Base-by-base conservation (phyloP, 495 filamentous ascomycete genomes). In the Aspergillus affinis region DNA sequence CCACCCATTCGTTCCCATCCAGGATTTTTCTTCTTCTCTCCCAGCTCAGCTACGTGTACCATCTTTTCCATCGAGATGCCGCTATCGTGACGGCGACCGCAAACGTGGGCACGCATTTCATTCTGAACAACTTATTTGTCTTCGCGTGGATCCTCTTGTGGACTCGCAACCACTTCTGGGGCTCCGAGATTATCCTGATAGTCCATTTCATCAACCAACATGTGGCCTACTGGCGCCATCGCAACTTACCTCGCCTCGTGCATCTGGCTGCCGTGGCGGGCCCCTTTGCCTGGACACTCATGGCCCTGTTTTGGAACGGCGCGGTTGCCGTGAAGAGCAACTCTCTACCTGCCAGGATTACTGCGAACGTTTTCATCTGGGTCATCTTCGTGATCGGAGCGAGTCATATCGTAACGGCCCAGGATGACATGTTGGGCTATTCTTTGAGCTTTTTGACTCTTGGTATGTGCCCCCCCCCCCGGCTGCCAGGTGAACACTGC, bases 301-400 rank as follows among this genome's bases (percentile, higher is more conserved):
- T 92, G 30, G 88, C 90, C 36, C 75, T 96, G 32, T 91, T 91
- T 77, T 95, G 90, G 89, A 89, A 91, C 62, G 92, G 92, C 5
- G 90, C 92, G 6, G 88, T 90, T 54, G 88, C 87, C 67, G 85
- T 92, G 17, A 61, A 78, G 55, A 76, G 75, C 46, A 78, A 88
- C 55, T 79, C 70, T 44, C 68, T 91, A 1, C 77, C 87, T 9
- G 87, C 88, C 1, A 77, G 90, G 13, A 87, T 95, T 61, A 80
- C 93, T 13, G 92, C 91, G 12, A 95, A 96, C 62, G 76, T 96
- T 61, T 88, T 89, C 54, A 87, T 96, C 68, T 97, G 92, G 92
- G 84, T 84, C 23, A 85, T 93, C 57, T 75, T 92, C 30, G 80
- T 81, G 2, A 87, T 90, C 61, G 92, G 92, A 2, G 56, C 84